Conservation (phyloP, 2,329 filamentous ascomycete genomes). For the Chaetomiaceae sp. region DNA sequence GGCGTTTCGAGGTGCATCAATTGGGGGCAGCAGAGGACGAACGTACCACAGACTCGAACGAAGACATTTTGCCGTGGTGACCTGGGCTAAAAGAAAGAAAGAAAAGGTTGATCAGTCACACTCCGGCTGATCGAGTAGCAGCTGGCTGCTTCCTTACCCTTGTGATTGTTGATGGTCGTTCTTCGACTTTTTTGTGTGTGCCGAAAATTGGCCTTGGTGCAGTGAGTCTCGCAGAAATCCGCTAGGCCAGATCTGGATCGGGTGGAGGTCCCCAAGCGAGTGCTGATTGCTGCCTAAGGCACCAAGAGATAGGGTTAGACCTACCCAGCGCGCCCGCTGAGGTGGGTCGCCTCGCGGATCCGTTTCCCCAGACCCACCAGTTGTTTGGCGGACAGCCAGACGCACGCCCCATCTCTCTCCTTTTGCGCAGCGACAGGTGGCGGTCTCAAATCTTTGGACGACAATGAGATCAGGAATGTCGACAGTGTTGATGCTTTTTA, state of each 20-base stretch:
- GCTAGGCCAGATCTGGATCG: constrained; percentile 21
- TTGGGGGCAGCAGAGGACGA: constrained; percentile 6
- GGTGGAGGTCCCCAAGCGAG: constrained; percentile 19
- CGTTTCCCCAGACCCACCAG: constrained; percentile 10
- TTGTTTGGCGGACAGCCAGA: constrained; percentile 1
- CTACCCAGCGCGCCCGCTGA: constrained; percentile 20
- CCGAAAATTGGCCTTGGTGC: constrained; percentile 28
- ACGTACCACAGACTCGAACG: constrained; percentile 31
- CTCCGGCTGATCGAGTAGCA: constrained; percentile 28
- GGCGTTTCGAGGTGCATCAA: constrained; percentile 7
- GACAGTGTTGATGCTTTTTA: too few species aligned
- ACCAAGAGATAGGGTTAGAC: constrained; percentile 27
- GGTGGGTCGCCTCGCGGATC: constrained; percentile 13
- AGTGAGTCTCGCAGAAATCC: constrained; percentile 20
- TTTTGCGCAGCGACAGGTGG: too few species aligned
- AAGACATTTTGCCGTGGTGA: constrained; percentile 31
- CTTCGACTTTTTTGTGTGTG: constrained; percentile 28
- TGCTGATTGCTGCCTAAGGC: constrained; percentile 25
- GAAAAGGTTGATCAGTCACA: constrained; percentile 29
- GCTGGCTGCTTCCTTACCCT: constrained; percentile 29
- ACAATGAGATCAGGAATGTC: too few species aligned
- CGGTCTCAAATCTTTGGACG: too few species aligned
- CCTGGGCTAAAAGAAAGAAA: constrained; percentile 23
- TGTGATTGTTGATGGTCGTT: constrained; percentile 28
- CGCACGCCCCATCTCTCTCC: not conserved